phyloP scores from a whole-genome alignment of 257 asterid species.

The Salvia splendens region DNA sequence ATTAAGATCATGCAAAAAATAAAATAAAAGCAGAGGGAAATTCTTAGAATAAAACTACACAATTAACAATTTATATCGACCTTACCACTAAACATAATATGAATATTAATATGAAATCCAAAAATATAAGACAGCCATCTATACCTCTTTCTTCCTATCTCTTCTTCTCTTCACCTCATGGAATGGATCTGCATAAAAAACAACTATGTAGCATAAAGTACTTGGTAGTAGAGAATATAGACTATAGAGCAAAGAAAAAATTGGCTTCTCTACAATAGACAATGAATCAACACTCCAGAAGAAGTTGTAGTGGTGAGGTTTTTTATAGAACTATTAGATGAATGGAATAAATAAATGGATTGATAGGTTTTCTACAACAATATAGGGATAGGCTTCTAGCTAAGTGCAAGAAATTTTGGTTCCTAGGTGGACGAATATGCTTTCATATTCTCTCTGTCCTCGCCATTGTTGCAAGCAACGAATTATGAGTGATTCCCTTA shows the following conservation, averaged over 20 bases:
- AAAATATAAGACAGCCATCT: conserved; percentile 10
- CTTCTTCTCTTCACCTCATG: conserved; percentile 91
- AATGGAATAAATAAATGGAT: not conserved
- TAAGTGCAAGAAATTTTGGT: not conserved
- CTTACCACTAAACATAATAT: not conserved
- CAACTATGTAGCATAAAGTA: conserved; percentile 9
- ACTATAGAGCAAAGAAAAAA: not conserved
- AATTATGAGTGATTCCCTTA: not conserved
- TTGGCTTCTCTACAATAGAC: not conserved
- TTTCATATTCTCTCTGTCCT: not conserved
- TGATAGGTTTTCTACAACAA: not conserved
- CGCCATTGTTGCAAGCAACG: conserved; percentile 4
- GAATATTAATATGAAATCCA: not conserved
- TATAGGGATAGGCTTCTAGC: not conserved
- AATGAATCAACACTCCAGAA: not conserved
- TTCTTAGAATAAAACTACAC: conserved; percentile 3
- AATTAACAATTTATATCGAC: not conserved
- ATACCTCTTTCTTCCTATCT: conserved; percentile 85
- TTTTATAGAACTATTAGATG: not conserved
- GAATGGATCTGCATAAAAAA: conserved; percentile 71
- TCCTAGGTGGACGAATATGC: not conserved
- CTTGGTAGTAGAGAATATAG: not conserved
- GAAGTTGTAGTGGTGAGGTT: not conserved
- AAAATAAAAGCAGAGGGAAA: not conserved
- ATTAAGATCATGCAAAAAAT: not conserved